Evolutionary conservation across 169 alveolate genomes (phyloP), one percentile per base, ranked within the genome.

Genomic region (Cryptosporidium andersoni): DNA sequence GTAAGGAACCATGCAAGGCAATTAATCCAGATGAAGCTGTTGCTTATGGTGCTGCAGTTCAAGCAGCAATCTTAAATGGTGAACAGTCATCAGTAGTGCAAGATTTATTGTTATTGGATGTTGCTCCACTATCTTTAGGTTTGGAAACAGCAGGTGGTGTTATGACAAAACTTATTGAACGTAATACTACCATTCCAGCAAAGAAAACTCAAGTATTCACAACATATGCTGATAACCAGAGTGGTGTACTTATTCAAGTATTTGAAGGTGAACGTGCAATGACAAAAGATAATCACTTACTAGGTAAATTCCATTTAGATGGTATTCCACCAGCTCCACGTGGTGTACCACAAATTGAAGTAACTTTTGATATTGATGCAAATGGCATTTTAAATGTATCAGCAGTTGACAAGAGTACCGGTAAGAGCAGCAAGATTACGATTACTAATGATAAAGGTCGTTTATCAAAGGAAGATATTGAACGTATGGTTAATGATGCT

Each of bases 301-400:
- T 98, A 80, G 99, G 99, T 66, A 94, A 96, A 92, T 96, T 97
- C 97, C 96, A 95, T 90, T 89, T 97, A 64, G 98, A 96, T 65
- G 99, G 99, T 39, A 97, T 97, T 67, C 98, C 99, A 34, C 98
- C 98, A 2, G 99, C 99, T 12, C 99, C 99, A n/a, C 95, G 99
- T 58, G 99, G 99, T 47, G 99, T 95, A 6, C 99, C 99, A 34
- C 98, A 97, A 91, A 97, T 97, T 88, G 99, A 96, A 90, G 99
- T 97, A 66, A 94, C 98, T 14, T 97, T 96, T 82, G 99, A 96
- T 89, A 93, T 97, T 53, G 99, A 97, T 91, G 99, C 97, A 60
- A 97, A 97, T 91, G 99, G 99, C 81, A 95, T 97, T 66, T 90
- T 96, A 91, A 95, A 95, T 91, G 99, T 97, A 37, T 89, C 97